Evolutionary conservation across 257 asterid species (phyloP).

Genomic region (Penstemon eatonii): DNA sequence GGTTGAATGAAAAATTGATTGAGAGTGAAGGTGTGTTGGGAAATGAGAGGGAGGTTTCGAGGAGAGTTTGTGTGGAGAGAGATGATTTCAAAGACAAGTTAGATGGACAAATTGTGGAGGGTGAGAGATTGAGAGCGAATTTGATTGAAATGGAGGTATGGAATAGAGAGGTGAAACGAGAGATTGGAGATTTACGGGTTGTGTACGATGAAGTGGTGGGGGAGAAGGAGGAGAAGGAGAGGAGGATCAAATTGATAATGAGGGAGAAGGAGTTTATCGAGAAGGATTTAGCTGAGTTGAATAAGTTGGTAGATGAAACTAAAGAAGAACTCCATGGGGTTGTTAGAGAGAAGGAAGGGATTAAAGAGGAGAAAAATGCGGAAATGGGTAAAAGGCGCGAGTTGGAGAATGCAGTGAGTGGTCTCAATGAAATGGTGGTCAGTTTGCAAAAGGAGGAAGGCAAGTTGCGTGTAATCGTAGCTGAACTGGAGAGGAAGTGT

Average conservation of each 20-base stretch:
- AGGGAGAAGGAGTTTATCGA: constrained; percentile 40
- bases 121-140: constrained; percentile 34
- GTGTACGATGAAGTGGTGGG: constrained; percentile 31
- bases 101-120: constrained; percentile 38
- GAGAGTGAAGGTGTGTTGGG: no score
- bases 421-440: constrained; percentile 45
- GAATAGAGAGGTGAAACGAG: constrained; percentile 31
- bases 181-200: constrained; percentile 39
- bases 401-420: constrained; percentile 47
- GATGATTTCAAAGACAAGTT: constrained; percentile 45
- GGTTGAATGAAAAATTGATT: no score
- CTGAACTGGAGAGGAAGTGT: constrained; percentile 60
- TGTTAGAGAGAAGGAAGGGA: constrained; percentile 45
- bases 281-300: constrained; percentile 39
- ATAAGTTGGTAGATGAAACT: constrained; percentile 37
- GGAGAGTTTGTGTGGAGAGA: constrained; percentile 39
- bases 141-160: constrained; percentile 45
- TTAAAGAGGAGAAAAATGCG: constrained; percentile 47
- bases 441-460: constrained; percentile 47
- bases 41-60: no score
- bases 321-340: constrained; percentile 36
- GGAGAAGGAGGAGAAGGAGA: constrained; percentile 45
- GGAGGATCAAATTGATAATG: constrained; percentile 36
- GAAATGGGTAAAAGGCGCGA: constrained; percentile 43
- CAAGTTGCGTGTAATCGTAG: constrained; percentile 33